Percentiles rank a stretch among this genome's conserved stretches.
phyloP scores from a whole-genome alignment of 495 filamentous ascomycete species.

The Daldinia decipiens region DNA sequence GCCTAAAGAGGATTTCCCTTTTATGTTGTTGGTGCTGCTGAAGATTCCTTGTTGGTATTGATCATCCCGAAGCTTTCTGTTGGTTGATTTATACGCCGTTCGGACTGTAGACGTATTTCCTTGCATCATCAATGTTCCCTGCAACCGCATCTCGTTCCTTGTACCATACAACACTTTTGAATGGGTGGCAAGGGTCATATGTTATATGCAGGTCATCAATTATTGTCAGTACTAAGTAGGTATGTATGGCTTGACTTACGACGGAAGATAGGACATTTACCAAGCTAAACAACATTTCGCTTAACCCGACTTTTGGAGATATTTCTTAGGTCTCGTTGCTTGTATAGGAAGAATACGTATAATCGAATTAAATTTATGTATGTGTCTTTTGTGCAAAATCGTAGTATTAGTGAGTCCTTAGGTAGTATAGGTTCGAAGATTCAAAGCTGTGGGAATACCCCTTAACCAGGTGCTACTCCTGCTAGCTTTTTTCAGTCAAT shows the following conservation, averaged over 20 bases:
- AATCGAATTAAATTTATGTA: background rate
- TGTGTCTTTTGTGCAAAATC: background rate
- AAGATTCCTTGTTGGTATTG: background rate
- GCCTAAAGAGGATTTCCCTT: background rate
- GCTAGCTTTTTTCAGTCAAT: background rate
- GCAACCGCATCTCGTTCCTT: background rate
- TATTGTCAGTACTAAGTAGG: background rate
- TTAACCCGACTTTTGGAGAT: background rate
- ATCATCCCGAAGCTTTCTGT: background rate
- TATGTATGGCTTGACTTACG: background rate
- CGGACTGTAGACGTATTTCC: background rate
- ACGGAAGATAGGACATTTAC: background rate
- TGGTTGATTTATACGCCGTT: background rate
- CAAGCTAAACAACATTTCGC: background rate
- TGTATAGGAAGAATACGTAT: background rate
- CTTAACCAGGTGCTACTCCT: background rate
- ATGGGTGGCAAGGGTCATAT: background rate
- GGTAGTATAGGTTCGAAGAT: background rate
- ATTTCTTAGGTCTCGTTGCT: background rate
- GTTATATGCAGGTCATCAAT: conserved; percentile 7
- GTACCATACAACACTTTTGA: background rate
- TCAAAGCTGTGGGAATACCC: background rate
- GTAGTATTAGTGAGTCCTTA: background rate
- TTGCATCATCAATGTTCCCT: background rate
- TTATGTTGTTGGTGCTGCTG: background rate